Evolutionary conservation across 108 stramenopile species (phyloP), one percentile per base, ranked within the genome.

Genomic region (Nitzschia sp.): DNA sequence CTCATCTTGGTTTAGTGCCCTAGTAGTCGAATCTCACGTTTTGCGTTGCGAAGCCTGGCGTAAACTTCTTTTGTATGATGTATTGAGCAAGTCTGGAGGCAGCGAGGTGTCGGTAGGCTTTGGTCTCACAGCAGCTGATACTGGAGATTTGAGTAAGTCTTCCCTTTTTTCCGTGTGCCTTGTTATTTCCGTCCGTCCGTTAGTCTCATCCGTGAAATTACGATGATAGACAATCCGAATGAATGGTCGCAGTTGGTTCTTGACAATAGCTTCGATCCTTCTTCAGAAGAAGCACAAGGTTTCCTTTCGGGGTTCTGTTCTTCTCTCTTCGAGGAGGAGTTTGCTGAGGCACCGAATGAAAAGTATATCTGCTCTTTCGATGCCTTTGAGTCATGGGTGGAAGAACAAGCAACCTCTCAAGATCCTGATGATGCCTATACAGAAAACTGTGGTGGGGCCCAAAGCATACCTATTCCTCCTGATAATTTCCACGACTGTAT

Each of bases 401-500:
- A 73, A 27, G 67, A 68, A 3, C 66, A 82, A 34, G 53, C 71
- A 26, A 32, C 21, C 46, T 56, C 65, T 17, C 47, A 11, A 23
- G 38, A 0, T 9, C 52, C 60, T 8, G 50, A 44, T 22, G 46
- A 38, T n/a, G 66, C 45, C 26, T 85, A 82, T 52, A 50, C 47
- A 3, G 25, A 57, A 15, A 50, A 80, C 44, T 85, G 85, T 35
- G 66, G 69, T 30, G 76, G 76, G 13, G 81, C 85, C 16, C 45
- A 23, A 13, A 48, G 52, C 9, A 31, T 85, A 29, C 85, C 85
- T 17, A 53, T 85, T 5, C 29, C 75, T 1, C 26, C 41, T 25
- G 76, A 73, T 11, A 58, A 57, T 25, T 82, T 85, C 50, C 44
- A 82, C 68, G 58, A 75, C 2, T 85, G 85, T 63, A 69, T 85